Evolutionary conservation across 2,329 filamentous ascomycete species (phyloP).

Genomic region (Botryotinia calthae): DNA sequence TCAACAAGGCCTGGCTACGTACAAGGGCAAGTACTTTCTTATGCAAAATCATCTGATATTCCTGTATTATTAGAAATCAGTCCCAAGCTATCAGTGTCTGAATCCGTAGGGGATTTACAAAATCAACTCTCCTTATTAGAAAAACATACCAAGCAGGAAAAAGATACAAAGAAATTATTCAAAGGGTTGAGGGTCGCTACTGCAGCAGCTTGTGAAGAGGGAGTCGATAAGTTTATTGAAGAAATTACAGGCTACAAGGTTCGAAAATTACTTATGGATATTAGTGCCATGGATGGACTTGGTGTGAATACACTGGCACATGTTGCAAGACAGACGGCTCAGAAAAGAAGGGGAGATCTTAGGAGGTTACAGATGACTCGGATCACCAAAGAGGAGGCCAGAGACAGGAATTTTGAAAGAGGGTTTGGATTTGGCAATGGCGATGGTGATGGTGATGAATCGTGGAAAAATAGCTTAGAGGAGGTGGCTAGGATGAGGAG

Average conservation of each 20-base stretch:
- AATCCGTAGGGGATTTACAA: background rate
- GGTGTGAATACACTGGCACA: constrained; percentile 30
- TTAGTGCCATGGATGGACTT: constrained; percentile 51
- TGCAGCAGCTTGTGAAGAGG: constrained; percentile 54
- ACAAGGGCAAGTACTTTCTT: constrained; percentile 6
- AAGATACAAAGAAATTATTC: constrained; percentile 47
- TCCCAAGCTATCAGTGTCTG: background rate
- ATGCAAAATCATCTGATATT: background rate
- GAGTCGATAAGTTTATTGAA: constrained; percentile 52
- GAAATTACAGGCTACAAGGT: constrained; percentile 52
- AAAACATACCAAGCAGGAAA: background rate
- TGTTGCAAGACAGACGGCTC: constrained; percentile 31
- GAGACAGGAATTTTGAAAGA: background rate
- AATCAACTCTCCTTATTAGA: constrained; percentile 5
- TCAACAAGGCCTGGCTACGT: constrained; percentile 7
- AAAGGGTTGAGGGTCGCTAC: constrained; percentile 55
- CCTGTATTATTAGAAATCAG: background rate
- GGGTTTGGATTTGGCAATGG: background rate
- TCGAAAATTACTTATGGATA: constrained; percentile 53
- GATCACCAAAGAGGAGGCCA: constrained; percentile 3
- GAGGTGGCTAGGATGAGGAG: background rate
- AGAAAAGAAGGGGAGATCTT: constrained; percentile 26
- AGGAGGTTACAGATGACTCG: constrained; percentile 1
- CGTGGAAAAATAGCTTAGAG: background rate
- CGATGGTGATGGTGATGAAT: background rate